phyloP scores from a whole-genome alignment of 169 alveolate species.

The Amoebophrya sp. region DNA sequence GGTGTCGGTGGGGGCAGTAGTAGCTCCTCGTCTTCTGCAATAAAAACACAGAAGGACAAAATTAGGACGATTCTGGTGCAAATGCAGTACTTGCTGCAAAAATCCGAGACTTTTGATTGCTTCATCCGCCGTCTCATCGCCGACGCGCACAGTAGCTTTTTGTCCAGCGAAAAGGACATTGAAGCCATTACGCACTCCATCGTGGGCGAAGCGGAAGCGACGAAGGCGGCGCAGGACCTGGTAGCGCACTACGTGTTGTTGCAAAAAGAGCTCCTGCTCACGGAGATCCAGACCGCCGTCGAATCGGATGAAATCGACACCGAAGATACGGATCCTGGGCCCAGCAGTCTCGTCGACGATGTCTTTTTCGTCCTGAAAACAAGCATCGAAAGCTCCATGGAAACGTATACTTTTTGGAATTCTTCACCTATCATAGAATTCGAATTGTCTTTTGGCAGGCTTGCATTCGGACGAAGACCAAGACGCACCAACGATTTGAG shows the following conservation, averaged over 20 bases:
- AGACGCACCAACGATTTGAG: neutral
- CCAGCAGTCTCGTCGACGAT: neutral
- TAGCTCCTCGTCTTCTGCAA: too few relatives aligned
- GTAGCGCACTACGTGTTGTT: neutral
- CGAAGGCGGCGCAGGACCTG: slow-evolving; percentile 12
- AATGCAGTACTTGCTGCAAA: neutral
- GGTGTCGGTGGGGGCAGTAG: too few relatives aligned
- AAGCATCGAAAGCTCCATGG: neutral
- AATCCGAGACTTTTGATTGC: neutral
- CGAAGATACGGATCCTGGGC: neutral
- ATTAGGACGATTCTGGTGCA: neutral
- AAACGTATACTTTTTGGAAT: neutral
- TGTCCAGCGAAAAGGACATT: neutral
- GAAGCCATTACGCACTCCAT: neutral
- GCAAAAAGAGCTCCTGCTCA: neutral
- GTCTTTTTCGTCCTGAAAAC: neutral
- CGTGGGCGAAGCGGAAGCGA: neutral
- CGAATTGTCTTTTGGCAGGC: too few relatives aligned
- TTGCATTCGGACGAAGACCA: neutral
- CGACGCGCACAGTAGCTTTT: neutral
- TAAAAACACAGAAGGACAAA: neutral
- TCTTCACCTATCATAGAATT: too few relatives aligned
- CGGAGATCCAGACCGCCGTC: neutral
- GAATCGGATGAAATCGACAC: neutral
- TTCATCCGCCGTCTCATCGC: neutral